Percentiles rank a stretch among this genome's conserved stretches.
phyloP scores from a whole-genome alignment of 2,329 filamentous ascomycete genomes.

The Apiospora aurea region DNA sequence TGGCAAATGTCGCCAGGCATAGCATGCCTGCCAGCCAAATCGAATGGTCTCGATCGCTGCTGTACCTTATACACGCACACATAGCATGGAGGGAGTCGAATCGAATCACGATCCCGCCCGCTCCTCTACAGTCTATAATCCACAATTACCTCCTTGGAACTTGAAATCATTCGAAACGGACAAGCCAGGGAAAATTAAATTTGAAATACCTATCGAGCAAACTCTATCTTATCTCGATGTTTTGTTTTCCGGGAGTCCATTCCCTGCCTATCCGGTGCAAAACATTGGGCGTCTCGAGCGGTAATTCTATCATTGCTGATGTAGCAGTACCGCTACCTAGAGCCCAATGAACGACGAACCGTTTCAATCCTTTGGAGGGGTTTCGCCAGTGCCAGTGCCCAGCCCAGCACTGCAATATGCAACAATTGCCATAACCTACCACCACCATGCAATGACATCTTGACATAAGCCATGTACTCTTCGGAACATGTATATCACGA shows the following conservation, averaged over 20 bases:
- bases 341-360: not conserved
- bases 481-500: not conserved
- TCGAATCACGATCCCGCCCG: conserved; percentile 14
- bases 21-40: conserved; percentile 2
- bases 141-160: conserved; percentile 7
- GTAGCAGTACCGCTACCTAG: not conserved
- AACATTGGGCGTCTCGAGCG: conserved; percentile 20
- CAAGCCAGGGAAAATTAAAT: conserved; percentile 16
- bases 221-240: conserved; percentile 19
- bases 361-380: conserved; percentile 15
- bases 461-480: not conserved
- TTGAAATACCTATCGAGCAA: conserved; percentile 13
- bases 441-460: not conserved
- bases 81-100: not conserved
- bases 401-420: conserved; percentile 5
- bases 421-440: not conserved
- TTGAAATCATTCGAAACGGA: conserved; percentile 19
- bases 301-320: conserved; percentile 2
- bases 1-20: conserved; percentile 10
- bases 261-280: conserved; percentile 15
- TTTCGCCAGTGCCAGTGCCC: not conserved
- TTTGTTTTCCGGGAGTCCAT: conserved; percentile 17
- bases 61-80: conserved; percentile 4
- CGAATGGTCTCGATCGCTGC: conserved; percentile 5
- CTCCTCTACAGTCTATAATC: not conserved